These are phyloP conservation scores for Thielaviopsis populi DNA, from an alignment of 2,329 filamentous ascomycete genomes.

Conservation along the genomic window DNA sequence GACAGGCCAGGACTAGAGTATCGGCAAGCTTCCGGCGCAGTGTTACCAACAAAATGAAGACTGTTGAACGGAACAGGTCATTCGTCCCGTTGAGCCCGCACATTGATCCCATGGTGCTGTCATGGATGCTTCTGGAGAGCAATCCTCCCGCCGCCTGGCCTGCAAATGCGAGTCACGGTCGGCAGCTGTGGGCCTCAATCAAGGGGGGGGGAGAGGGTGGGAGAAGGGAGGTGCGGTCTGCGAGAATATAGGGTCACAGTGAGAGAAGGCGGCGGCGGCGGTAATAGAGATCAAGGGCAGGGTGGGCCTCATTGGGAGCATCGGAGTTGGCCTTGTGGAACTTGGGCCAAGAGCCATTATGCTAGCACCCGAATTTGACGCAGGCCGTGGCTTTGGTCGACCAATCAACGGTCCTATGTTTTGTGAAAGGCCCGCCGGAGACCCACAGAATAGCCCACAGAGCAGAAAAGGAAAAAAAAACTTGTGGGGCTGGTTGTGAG, in stretches of 20 bases:
- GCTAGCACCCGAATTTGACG: neutral
- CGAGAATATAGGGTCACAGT: neutral
- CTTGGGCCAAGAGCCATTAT: constrained; percentile 4
- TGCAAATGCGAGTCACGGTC: neutral
- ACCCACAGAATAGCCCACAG: neutral
- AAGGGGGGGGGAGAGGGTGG: neutral
- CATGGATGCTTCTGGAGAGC: neutral
- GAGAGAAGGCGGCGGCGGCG: neutral
- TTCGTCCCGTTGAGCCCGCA: neutral
- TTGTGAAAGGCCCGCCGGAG: neutral
- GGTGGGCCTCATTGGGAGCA: constrained; percentile 6
- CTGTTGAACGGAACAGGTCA: neutral
- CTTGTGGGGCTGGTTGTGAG: neutral
- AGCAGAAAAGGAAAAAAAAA: neutral
- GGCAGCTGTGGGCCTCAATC: constrained; percentile 1
- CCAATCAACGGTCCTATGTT: neutral
- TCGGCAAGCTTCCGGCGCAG: neutral
- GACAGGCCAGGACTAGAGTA: neutral
- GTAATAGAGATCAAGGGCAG: neutral
- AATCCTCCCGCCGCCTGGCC: neutral
- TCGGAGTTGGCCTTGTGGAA: constrained; percentile 1
- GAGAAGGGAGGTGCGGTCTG: neutral
- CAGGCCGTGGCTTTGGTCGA: neutral
- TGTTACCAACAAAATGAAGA: neutral
- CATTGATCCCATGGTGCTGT: neutral